A percentile compares a stretch with the other conserved stretches of the same genome.
Conservation (phyloP, 2,329 filamentous ascomycete species). For the Penicillium crustosum region DNA sequence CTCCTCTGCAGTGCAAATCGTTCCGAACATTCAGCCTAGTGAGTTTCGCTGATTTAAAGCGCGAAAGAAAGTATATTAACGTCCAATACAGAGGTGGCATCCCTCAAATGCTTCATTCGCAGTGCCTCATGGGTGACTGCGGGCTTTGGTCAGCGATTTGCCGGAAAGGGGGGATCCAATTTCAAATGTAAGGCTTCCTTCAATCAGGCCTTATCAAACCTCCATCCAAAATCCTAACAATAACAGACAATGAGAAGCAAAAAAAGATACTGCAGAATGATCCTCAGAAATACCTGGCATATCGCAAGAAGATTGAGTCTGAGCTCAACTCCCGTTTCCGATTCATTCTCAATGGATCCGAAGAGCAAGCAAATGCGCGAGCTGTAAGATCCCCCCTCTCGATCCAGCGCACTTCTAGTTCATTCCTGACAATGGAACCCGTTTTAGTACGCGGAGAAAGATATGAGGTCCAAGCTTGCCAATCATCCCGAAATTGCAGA, state of each 20-base stretch:
- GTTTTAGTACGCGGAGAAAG: conserved; percentile 5
- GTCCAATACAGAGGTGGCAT: neutral
- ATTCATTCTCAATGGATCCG: conserved; percentile 41
- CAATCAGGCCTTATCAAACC: neutral
- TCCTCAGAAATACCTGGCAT: conserved; percentile 23
- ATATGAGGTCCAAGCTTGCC: conserved; percentile 16
- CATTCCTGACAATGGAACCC: neutral
- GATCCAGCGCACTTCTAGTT: neutral
- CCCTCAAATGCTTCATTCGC: conserved; percentile 13
- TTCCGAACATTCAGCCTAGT: conserved; percentile 24
- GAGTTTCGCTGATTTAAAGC: neutral
- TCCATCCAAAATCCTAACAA: neutral
- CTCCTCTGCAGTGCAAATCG: conserved; percentile 26
- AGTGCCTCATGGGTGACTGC: conserved; percentile 18
- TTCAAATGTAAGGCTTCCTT: conserved; percentile 19
- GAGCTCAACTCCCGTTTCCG: conserved; percentile 28
- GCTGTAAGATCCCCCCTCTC: conserved; percentile 11
- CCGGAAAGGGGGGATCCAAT: conserved; percentile 23
- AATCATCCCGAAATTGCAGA: conserved; percentile 14
- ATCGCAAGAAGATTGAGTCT: conserved; percentile 31
- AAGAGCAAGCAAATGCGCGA: conserved; percentile 45
- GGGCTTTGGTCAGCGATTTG: conserved; percentile 19
- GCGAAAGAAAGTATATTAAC: neutral
- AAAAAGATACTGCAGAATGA: conserved; percentile 19
- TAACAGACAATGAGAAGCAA: conserved; percentile 10